Evolutionary conservation across 306 rosid species (phyloP).

Genomic region (peach (Prunus persica)): DNA sequence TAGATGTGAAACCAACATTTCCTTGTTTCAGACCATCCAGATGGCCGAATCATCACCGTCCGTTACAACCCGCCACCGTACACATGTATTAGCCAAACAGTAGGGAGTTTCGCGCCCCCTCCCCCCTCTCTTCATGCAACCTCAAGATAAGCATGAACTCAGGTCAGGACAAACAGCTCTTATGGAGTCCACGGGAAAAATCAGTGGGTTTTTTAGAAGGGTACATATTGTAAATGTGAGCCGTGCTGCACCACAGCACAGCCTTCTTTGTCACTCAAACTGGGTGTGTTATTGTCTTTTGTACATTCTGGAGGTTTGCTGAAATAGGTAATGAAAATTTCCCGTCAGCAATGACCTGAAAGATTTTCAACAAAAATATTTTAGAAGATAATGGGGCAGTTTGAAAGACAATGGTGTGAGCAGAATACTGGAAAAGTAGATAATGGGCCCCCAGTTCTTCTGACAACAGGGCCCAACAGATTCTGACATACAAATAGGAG

Average conservation of each 20-base stretch:
- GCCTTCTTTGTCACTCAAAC: background rate
- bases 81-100: slow-evolving; percentile 12
- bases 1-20: slow-evolving; percentile 25
- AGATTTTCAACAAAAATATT: background rate
- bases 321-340: background rate
- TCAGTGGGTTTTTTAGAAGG: background rate
- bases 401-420: too few species aligned
- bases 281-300: slow-evolving; percentile 2
- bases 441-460: background rate
- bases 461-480: slow-evolving; percentile 3
- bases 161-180: background rate
- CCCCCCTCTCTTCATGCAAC: background rate
- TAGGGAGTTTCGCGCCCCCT: background rate
- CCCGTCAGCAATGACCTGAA: background rate
- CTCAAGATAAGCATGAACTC: slow-evolving; percentile 28
- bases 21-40: background rate
- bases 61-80: background rate
- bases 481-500: background rate
- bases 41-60: slow-evolving; percentile 29
- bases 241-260: background rate
- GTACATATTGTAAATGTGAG: slow-evolving; percentile 5
- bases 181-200: slow-evolving; percentile 13
- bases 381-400: too few species aligned
- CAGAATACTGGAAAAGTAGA: background rate
- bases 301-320: background rate